Conservation (phyloP, 2,329 filamentous ascomycete genomes). For the Grosmannia penicillata region DNA sequence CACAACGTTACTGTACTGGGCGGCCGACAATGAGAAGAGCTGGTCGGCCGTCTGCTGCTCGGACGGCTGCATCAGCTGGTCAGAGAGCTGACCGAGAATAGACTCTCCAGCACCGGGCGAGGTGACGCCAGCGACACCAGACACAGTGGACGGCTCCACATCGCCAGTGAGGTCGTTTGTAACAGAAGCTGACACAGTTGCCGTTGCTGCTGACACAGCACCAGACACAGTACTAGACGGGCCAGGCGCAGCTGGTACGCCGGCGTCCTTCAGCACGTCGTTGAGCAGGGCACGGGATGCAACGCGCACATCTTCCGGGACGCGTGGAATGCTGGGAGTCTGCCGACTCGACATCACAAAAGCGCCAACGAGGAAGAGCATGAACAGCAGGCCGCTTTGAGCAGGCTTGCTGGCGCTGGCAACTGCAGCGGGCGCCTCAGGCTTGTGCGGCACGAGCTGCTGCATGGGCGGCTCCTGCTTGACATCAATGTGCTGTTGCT, state of each 20-base stretch:
- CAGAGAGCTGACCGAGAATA: slow-evolving; percentile 50
- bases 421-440: too few relatives aligned
- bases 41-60: slow-evolving; percentile 81
- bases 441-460: slow-evolving; percentile 27
- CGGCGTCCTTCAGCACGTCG: slow-evolving; percentile 70
- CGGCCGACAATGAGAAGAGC: slow-evolving; percentile 69
- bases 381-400: slow-evolving; percentile 73
- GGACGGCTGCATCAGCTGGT: slow-evolving; percentile 57
- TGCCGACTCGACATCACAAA: slow-evolving; percentile 83
- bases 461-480: slow-evolving; percentile 46
- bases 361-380: slow-evolving; percentile 92
- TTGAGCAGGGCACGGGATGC: slow-evolving; percentile 66
- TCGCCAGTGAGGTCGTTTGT: background rate
- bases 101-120: slow-evolving; percentile 29
- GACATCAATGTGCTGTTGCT: slow-evolving; percentile 13
- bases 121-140: too few relatives aligned
- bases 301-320: slow-evolving; percentile 67
- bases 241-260: slow-evolving; percentile 29
- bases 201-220: background rate
- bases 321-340: slow-evolving; percentile 57
- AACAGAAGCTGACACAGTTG: background rate
- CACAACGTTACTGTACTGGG: slow-evolving; percentile 78
- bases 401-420: too few relatives aligned
- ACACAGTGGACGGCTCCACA: too few relatives aligned
- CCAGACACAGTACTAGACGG: background rate